Conservation (phyloP, 192 early-diverging fungal genomes). For the Coemansia sp. region DNA sequence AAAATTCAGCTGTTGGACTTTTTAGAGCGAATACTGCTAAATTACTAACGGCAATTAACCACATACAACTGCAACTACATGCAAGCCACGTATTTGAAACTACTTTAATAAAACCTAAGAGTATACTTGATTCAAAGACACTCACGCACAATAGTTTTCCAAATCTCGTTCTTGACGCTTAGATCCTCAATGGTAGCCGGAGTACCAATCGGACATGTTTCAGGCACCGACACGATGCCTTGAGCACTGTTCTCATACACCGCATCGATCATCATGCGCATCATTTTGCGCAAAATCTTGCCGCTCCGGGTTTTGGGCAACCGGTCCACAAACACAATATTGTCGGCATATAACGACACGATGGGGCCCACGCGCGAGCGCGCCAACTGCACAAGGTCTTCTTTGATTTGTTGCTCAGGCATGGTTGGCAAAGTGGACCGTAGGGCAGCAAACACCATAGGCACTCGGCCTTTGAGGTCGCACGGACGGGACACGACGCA, state of each 20-base stretch:
- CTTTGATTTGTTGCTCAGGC: constrained; percentile 16
- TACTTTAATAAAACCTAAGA: too few relatives aligned
- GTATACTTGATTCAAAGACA: too few relatives aligned
- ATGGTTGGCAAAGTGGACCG: constrained; percentile 10
- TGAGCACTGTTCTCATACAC: constrained; percentile 54
- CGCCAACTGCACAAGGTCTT: constrained; percentile 62
- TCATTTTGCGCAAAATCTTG: constrained; percentile 77
- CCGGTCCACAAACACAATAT: constrained; percentile 62
- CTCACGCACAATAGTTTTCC: constrained; percentile 23
- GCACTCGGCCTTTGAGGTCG: constrained; percentile 67
- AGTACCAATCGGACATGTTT: constrained; percentile 49
- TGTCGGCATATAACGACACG: constrained; percentile 72
- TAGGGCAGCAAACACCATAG: constrained; percentile 62
- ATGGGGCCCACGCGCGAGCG: constrained; percentile 77
- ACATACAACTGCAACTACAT: too few relatives aligned
- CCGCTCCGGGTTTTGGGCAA: constrained; percentile 86
- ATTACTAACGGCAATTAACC: too few relatives aligned
- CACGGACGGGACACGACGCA: constrained; percentile 69
- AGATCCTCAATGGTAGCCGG: constrained; percentile 84
- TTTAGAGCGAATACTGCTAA: too few relatives aligned
- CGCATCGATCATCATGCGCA: constrained; percentile 68
- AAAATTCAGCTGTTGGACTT: too few relatives aligned
- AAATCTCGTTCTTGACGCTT: constrained; percentile 55
- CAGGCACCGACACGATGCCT: background rate
- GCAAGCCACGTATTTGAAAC: too few relatives aligned